phyloP scores from a whole-genome alignment of 1,139 yeast species.

The Hansenula anomala region DNA sequence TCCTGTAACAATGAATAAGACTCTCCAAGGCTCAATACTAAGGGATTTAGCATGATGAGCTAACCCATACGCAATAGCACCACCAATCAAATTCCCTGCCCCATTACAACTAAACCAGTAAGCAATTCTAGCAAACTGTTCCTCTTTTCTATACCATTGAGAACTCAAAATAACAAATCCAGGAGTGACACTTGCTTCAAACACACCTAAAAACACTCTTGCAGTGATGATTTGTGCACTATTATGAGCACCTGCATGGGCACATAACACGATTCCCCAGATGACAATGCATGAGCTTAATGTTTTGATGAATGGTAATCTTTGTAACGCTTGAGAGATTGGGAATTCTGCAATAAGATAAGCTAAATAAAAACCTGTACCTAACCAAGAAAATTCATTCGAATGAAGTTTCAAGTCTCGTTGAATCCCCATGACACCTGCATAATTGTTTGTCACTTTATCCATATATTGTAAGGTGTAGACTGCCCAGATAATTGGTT shows the following conservation, averaged over 20 bases:
- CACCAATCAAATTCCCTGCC: slow-evolving; percentile 37
- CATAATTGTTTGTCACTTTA: slow-evolving; percentile 7
- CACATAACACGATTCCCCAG: slow-evolving; percentile 43
- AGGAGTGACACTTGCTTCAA: slow-evolving; percentile 46
- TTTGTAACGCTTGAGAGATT: slow-evolving; percentile 43
- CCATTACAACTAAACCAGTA: slow-evolving; percentile 49
- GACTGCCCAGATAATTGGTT: slow-evolving; percentile 16
- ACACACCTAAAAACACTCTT: slow-evolving; percentile 41
- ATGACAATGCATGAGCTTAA: slow-evolving; percentile 32
- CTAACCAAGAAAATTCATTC: slow-evolving; percentile 36
- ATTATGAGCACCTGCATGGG: slow-evolving; percentile 36
- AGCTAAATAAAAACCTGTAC: slow-evolving; percentile 48
- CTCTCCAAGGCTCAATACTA: slow-evolving; percentile 39
- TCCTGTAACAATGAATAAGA: slow-evolving; percentile 42
- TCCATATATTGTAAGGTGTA: slow-evolving; percentile 14
- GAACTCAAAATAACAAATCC: slow-evolving; percentile 48
- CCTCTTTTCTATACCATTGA: slow-evolving; percentile 48
- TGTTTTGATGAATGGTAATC: slow-evolving; percentile 38
- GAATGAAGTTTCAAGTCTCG: slow-evolving; percentile 24
- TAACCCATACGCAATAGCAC: slow-evolving; percentile 33
- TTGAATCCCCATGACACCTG: slow-evolving; percentile 38
- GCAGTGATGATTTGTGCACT: slow-evolving; percentile 36
- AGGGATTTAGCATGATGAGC: slow-evolving; percentile 27
- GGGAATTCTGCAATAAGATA: slow-evolving; percentile 41
- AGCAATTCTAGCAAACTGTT: slow-evolving; percentile 44